Percentiles rank a stretch among this genome's conserved stretches.
phyloP scores from a whole-genome alignment of 176 grass and related monocot genomes.

The Phoenix roebelenii region DNA sequence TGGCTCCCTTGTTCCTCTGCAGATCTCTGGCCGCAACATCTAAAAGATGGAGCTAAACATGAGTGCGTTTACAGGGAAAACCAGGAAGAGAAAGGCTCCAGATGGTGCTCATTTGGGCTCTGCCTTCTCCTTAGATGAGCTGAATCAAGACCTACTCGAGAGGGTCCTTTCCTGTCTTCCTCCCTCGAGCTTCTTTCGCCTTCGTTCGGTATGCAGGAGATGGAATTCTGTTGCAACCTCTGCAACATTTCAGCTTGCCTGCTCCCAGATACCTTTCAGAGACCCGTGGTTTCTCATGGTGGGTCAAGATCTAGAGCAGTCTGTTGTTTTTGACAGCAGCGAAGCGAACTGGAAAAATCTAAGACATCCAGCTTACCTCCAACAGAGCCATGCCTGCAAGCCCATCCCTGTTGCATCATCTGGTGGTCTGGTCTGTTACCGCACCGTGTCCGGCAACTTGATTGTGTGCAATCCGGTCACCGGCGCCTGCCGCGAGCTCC shows the following conservation, averaged over 20 bases:
- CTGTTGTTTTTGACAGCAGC: slow-evolving; percentile 22
- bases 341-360: slow-evolving; percentile 23
- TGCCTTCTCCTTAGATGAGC: slow-evolving; percentile 27
- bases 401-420: slow-evolving; percentile 52
- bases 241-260: slow-evolving; percentile 50
- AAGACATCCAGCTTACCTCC: slow-evolving; percentile 3
- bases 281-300: slow-evolving; percentile 93
- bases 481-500: slow-evolving; percentile 49
- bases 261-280: slow-evolving; percentile 29
- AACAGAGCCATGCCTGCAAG: slow-evolving; percentile 10
- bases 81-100: slow-evolving; percentile 28
- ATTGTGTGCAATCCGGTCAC: slow-evolving; percentile 66
- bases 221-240: slow-evolving; percentile 45
- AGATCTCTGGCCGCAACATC: too few species aligned
- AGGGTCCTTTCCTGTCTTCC: slow-evolving; percentile 61
- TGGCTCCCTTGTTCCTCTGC: too few species aligned
- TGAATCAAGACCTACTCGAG: slow-evolving; percentile 78
- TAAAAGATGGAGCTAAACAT: background rate
- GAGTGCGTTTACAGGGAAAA: background rate
- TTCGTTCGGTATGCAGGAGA: slow-evolving; percentile 47
- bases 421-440: slow-evolving; percentile 60
- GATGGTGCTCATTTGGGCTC: background rate
- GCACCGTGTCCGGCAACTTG: slow-evolving; percentile 26
- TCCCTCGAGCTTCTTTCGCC: slow-evolving; percentile 58
- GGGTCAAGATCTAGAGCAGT: slow-evolving; percentile 9